Evolutionary conservation across 1,284 basidiomycete species (phyloP).

Genomic region (Ceratobasidium sp.): DNA sequence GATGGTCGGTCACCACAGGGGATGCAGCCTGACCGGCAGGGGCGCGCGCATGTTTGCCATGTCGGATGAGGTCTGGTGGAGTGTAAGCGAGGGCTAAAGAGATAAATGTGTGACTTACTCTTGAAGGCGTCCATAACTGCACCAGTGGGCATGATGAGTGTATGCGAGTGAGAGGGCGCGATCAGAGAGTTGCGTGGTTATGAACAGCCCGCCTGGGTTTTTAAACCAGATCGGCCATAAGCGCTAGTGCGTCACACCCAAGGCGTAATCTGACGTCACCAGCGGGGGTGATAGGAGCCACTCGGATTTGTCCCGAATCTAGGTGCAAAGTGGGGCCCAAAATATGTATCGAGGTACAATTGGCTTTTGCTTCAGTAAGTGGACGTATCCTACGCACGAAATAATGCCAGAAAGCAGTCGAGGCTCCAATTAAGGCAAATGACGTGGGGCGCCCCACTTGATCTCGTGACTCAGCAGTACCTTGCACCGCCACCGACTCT

Average conservation of each 20-base stretch:
- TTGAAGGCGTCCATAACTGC: conserved; percentile 50
- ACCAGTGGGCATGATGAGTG: conserved; percentile 37
- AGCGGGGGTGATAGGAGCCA: conserved; percentile 6
- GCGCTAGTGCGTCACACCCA: conserved; percentile 12
- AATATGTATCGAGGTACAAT: too few species aligned
- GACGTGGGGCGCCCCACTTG: conserved; percentile 12
- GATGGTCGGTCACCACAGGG: conserved; percentile 36
- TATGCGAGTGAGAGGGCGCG: conserved; percentile 10
- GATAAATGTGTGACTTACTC: conserved; percentile 40
- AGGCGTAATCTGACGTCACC: conserved; percentile 19
- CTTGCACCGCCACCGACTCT: conserved; percentile 11
- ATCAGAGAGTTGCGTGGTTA: conserved; percentile 1
- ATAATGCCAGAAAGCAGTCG: too few species aligned
- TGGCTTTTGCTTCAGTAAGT: too few species aligned
- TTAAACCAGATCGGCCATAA: conserved; percentile 10
- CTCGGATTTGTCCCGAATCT: not conserved
- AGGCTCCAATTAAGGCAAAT: too few species aligned
- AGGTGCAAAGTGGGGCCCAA: too few species aligned
- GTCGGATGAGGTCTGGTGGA: conserved; percentile 49
- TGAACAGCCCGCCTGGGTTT: not conserved
- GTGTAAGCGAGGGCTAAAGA: not conserved
- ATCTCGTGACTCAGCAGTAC: conserved; percentile 15
- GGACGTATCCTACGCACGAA: too few species aligned
- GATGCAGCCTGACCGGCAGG: conserved; percentile 39
- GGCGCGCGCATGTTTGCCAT: conserved; percentile 50